These are phyloP conservation scores for Boletus subcaerulescens DNA, from an alignment of 768 basidiomycete species.

Conservation along the genomic window DNA sequence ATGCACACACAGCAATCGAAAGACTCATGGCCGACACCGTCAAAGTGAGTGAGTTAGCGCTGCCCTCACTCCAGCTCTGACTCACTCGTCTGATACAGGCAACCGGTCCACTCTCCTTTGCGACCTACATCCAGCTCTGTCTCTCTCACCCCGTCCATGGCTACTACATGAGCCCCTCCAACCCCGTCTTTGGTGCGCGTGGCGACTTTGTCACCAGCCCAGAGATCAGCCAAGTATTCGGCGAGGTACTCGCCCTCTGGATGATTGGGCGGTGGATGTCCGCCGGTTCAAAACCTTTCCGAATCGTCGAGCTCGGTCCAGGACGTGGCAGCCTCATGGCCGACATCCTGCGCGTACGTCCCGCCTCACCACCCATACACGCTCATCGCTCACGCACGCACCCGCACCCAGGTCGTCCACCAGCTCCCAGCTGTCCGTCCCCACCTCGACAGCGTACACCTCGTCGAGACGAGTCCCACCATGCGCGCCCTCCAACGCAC, in stretches of 20 bases:
- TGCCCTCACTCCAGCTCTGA: not conserved
- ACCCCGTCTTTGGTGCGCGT: slow-evolving; percentile 76
- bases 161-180: slow-evolving; percentile 79
- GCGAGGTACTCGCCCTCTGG: slow-evolving; percentile 94
- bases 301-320: slow-evolving; percentile 90
- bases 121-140: slow-evolving; percentile 90
- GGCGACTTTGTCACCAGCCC: slow-evolving; percentile 98
- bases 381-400: not conserved
- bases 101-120: slow-evolving; percentile 84
- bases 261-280: slow-evolving; percentile 71
- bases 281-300: slow-evolving; percentile 49
- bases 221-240: slow-evolving; percentile 94
- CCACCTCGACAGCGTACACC: slow-evolving; percentile 51
- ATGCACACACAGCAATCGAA: slow-evolving; percentile 46
- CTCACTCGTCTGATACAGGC: slow-evolving; percentile 43
- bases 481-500: slow-evolving; percentile 63
- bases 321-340: slow-evolving; percentile 90
- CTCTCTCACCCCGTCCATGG: slow-evolving; percentile 87
- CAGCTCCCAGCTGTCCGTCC: slow-evolving; percentile 40
- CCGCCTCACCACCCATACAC: not conserved
- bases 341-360: slow-evolving; percentile 76
- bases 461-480: slow-evolving; percentile 76
- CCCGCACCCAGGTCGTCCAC: slow-evolving; percentile 44
- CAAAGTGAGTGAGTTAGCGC: slow-evolving; percentile 41
- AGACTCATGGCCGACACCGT: slow-evolving; percentile 68